These are phyloP conservation scores for Bipolaris zeicola DNA, from an alignment of 2,329 filamentous ascomycete species.

Conservation along the genomic window DNA sequence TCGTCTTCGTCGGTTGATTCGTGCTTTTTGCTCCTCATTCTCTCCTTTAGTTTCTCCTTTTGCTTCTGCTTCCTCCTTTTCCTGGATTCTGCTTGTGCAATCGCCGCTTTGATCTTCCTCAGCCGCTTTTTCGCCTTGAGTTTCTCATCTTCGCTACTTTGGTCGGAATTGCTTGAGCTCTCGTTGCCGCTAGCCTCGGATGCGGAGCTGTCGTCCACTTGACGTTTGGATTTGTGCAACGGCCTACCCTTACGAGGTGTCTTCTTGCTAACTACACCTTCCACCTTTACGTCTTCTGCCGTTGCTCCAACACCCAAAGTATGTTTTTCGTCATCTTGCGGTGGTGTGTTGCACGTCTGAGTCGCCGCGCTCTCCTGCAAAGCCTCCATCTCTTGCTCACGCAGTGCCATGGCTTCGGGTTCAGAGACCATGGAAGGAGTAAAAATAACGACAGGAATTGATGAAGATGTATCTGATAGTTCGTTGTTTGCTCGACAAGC, in stretches of 20 bases:
- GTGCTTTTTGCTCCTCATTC: slow-evolving; percentile 18
- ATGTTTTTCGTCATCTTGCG: slow-evolving; percentile 5
- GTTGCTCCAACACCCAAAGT: slow-evolving; percentile 4
- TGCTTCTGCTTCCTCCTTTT: slow-evolving; percentile 28
- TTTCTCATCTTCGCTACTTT: slow-evolving; percentile 29
- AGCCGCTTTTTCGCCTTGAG: slow-evolving; percentile 29
- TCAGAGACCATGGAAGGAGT: slow-evolving; percentile 34
- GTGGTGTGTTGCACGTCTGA: slow-evolving; percentile 6
- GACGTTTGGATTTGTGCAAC: slow-evolving; percentile 27
- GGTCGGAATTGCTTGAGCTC: slow-evolving; percentile 25
- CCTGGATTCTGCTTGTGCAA: slow-evolving; percentile 20
- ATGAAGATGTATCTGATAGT: slow-evolving; percentile 29
- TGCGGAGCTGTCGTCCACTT: slow-evolving; percentile 23
- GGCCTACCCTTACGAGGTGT: slow-evolving; percentile 21
- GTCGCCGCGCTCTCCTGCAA: slow-evolving; percentile 18
- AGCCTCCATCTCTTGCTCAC: slow-evolving; percentile 20
- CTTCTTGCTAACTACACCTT: slow-evolving; percentile 10
- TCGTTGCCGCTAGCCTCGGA: slow-evolving; percentile 31
- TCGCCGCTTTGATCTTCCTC: slow-evolving; percentile 22
- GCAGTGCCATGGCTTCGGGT: slow-evolving; percentile 22
- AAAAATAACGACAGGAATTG: slow-evolving; percentile 32
- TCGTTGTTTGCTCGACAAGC: slow-evolving; percentile 14
- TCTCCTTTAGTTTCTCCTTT: slow-evolving; percentile 29
- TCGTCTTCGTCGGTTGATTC: slow-evolving; percentile 23
- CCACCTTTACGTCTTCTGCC: slow-evolving; percentile 16